Conservation (phyloP, 139 green algal genomes). For the Tetraselmis striata region DNA sequence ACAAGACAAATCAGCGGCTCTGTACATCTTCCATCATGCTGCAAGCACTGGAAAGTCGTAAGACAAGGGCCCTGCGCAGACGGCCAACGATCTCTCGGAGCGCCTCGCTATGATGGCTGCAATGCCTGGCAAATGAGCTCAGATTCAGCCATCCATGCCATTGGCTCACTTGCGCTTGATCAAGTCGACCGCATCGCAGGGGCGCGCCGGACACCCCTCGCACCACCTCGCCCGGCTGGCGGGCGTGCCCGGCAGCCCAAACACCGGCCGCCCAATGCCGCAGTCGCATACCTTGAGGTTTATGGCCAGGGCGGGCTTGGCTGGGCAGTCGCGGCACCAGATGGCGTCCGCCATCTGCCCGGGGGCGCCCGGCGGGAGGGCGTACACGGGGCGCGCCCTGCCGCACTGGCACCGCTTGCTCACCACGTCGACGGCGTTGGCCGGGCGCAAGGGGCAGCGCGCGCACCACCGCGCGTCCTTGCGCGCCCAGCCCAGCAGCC, state of each 20-base stretch:
- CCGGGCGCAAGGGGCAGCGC: not conserved
- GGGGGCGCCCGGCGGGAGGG: not conserved
- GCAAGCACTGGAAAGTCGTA: too few species aligned
- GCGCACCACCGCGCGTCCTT: not conserved
- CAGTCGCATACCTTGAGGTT: not conserved
- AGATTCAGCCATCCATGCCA: too few species aligned
- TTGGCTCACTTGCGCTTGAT: too few species aligned
- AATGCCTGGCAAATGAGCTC: too few species aligned
- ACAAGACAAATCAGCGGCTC: too few species aligned
- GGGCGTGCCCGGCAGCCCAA: not conserved
- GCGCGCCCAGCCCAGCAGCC: not conserved
- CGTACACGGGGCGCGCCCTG: not conserved
- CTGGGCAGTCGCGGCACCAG: not conserved
- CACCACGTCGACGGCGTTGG: not conserved
- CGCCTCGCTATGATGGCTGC: too few species aligned
- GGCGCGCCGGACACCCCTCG: not conserved
- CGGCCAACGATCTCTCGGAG: too few species aligned
- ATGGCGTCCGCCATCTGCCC: not conserved
- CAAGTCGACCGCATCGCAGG: too few species aligned
- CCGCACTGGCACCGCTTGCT: not conserved
- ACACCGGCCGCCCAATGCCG: not conserved
- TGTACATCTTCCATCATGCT: too few species aligned
- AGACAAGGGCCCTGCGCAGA: too few species aligned
- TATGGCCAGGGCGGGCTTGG: not conserved
- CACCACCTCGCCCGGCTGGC: not conserved